Evolutionary conservation across 73 alveolate genomes (phyloP).

Genomic region (Uronychia setigera): DNA sequence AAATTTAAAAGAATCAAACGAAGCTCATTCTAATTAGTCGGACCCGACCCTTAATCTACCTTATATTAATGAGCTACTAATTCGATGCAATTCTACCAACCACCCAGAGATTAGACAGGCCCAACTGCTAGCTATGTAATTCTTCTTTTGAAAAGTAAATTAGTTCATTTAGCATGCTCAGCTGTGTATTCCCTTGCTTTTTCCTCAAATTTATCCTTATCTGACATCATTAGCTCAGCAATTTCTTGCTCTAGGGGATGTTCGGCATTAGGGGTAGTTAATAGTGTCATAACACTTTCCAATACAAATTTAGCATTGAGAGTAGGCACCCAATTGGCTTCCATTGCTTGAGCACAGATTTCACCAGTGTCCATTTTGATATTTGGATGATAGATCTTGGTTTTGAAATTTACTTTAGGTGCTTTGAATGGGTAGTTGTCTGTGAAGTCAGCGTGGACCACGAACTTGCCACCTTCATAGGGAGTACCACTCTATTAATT

Average conservation of each 20-base stretch:
- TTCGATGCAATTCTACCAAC: not conserved
- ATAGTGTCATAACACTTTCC: slow-evolving; percentile 53
- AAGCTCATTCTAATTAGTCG: not conserved
- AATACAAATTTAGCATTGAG: slow-evolving; percentile 68
- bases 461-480: slow-evolving; percentile 80
- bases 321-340: slow-evolving; percentile 76
- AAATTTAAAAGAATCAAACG: not conserved
- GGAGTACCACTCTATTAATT: slow-evolving; percentile 69
- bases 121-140: no score
- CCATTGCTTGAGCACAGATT: slow-evolving; percentile 83
- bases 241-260: slow-evolving; percentile 74
- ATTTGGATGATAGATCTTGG: slow-evolving; percentile 90
- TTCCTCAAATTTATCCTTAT: slow-evolving; percentile 45
- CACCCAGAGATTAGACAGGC: not conserved
- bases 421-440: slow-evolving; percentile 88
- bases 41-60: not conserved
- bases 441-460: slow-evolving; percentile 71
- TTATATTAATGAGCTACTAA: not conserved
- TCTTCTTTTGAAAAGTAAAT: no score
- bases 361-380: slow-evolving; percentile 87
- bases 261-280: slow-evolving; percentile 69
- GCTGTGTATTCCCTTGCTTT: slow-evolving; percentile 66
- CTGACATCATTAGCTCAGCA: slow-evolving; percentile 43
- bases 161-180: slow-evolving; percentile 47
- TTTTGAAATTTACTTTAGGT: slow-evolving; percentile 81